A percentile compares a stretch with the other conserved stretches of the same genome.
phyloP scores from a whole-genome alignment of 306 rosid genomes.

The Medicago ruthenica region DNA sequence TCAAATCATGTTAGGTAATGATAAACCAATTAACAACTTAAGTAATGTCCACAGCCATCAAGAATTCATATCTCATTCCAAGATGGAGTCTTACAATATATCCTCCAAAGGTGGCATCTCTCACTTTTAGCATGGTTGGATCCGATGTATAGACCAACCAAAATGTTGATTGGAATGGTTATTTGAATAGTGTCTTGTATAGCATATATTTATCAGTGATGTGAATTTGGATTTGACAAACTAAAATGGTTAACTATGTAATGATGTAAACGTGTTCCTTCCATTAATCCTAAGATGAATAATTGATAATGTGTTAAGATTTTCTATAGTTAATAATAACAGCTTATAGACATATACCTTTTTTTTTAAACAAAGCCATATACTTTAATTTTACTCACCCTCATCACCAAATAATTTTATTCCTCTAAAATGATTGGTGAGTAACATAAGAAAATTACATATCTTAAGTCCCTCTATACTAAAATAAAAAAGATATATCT shows the following conservation, averaged over 20 bases:
- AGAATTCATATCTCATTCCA: neutral
- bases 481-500: neutral
- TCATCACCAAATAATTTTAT: too few species aligned
- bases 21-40: neutral
- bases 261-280: neutral
- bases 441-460: too few species aligned
- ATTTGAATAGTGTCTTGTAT: too few species aligned
- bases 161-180: neutral
- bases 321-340: neutral
- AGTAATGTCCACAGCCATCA: neutral
- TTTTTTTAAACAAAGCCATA: too few species aligned
- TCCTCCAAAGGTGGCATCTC: neutral
- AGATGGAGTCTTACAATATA: neutral
- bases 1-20: neutral
- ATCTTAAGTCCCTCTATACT: neutral
- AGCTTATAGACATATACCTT: too few species aligned
- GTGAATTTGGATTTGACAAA: neutral
- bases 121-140: neutral
- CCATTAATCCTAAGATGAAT: neutral
- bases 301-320: neutral
- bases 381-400: too few species aligned
- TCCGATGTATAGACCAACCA: neutral
- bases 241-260: neutral
- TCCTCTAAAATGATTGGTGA: neutral
- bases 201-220: too few species aligned